Conservation (phyloP, 73 alveolate genomes). For the Paramecium octaurelia region DNA sequence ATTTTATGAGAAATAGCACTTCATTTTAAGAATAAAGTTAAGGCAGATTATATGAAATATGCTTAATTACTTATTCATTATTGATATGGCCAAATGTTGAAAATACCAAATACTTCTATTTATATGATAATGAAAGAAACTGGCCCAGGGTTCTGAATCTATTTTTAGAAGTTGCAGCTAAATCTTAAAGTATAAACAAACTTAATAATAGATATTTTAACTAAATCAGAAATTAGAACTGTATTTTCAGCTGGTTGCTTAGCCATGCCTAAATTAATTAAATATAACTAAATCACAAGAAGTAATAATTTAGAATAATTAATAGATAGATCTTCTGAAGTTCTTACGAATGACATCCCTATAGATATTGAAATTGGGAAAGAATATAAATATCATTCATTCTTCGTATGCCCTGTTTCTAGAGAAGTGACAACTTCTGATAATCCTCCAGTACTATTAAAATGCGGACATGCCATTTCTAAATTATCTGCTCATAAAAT, state of each 20-base stretch:
- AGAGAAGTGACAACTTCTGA: constrained; percentile 83
- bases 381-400: constrained; percentile 87
- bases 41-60: neutral
- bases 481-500: constrained; percentile 72
- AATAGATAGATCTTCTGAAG: constrained; percentile 14
- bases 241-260: constrained; percentile 5
- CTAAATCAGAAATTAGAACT: neutral
- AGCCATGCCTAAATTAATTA: constrained; percentile 58
- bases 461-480: constrained; percentile 97
- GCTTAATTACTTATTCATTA: neutral
- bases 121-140: neutral
- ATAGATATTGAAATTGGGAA: constrained; percentile 85
- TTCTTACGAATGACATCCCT: constrained; percentile 64
- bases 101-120: neutral
- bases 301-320: neutral
- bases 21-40: neutral
- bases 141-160: neutral
- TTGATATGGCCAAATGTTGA: neutral
- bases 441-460: constrained; percentile 90
- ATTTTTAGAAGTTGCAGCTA: constrained; percentile 1
- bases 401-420: constrained; percentile 95
- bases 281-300: constrained; percentile 15
- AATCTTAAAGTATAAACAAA: neutral
- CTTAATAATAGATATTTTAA: neutral
- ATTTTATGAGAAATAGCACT: neutral